phyloP scores from a whole-genome alignment of 2,329 filamentous ascomycete species.

The Canariomyces notabilis region DNA sequence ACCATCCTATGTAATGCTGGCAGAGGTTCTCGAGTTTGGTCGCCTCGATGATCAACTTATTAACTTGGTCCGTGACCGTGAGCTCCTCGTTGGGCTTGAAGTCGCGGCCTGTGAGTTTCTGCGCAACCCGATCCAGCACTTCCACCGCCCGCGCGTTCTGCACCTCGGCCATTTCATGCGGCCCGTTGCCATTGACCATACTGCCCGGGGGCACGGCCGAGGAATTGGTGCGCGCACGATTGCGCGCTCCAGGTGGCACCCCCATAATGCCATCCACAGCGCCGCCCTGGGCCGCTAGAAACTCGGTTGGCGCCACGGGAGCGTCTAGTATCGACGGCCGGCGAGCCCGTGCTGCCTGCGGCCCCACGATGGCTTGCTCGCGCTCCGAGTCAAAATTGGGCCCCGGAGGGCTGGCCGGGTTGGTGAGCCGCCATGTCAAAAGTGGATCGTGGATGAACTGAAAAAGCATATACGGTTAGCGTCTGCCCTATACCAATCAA shows the following conservation, averaged over 20 bases:
- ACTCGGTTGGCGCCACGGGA: constrained; percentile 54
- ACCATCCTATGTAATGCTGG: constrained; percentile 99
- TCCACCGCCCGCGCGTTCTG: constrained; percentile 92
- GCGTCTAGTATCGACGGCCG: constrained; percentile 66
- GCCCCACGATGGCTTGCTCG: constrained; percentile 48
- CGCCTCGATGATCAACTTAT: constrained; percentile 89
- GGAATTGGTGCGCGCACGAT: constrained; percentile 57
- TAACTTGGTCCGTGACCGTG: constrained; percentile 80
- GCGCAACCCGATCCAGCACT: constrained; percentile 84
- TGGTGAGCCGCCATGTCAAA: constrained; percentile 87
- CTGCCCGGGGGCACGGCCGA: constrained; percentile 37
- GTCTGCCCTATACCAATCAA: too few relatives aligned
- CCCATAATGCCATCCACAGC: constrained; percentile 35
- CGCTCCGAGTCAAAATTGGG: constrained; percentile 62
- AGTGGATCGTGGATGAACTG: constrained; percentile 99
- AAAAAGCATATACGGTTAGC: constrained; percentile 2
- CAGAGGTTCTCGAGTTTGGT: constrained; percentile 97
- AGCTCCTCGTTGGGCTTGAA: constrained; percentile 85
- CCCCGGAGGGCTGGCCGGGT: constrained; percentile 56
- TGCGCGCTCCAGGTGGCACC: constrained; percentile 44
- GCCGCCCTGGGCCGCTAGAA: constrained; percentile 44
- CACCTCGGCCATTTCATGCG: constrained; percentile 59
- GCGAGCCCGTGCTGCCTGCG: constrained; percentile 48
- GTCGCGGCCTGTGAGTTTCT: constrained; percentile 91
- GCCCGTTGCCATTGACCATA: constrained; percentile 35